These are phyloP conservation scores for Pezicula radicicola DNA, from an alignment of 2,329 filamentous ascomycete genomes.

Conservation along the genomic window DNA sequence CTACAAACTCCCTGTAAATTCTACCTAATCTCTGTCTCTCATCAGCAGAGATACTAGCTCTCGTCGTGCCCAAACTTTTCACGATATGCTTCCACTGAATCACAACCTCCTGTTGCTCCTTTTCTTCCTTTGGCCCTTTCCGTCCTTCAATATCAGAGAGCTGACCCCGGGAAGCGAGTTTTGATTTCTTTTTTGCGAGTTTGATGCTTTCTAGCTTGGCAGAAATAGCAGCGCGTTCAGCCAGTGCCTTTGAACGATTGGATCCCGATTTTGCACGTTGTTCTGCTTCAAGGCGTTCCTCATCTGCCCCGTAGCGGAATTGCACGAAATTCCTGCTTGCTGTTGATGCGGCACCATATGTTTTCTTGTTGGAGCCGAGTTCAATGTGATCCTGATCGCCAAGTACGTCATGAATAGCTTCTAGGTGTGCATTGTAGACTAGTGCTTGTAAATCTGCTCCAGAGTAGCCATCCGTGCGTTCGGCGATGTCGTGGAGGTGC, in stretches of 20 bases:
- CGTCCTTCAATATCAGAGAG: slow-evolving; percentile 16
- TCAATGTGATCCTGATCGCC: slow-evolving; percentile 52
- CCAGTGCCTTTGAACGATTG: slow-evolving; percentile 54
- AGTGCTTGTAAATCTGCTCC: slow-evolving; percentile 94
- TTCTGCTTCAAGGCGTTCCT: slow-evolving; percentile 40
- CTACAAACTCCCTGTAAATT: slow-evolving; percentile 92
- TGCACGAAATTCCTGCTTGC: slow-evolving; percentile 64
- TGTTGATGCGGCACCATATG: slow-evolving; percentile 12
- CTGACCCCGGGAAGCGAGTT: slow-evolving; percentile 19
- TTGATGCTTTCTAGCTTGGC: slow-evolving; percentile 83
- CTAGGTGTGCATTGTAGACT: slow-evolving; percentile 92
- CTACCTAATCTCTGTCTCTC: slow-evolving; percentile 71
- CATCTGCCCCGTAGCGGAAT: slow-evolving; percentile 73
- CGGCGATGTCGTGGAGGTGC: slow-evolving; percentile 69
- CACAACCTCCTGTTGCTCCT: slow-evolving; percentile 63
- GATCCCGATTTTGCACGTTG: slow-evolving; percentile 38
- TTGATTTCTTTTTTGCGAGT: slow-evolving; percentile 50
- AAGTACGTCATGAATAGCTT: slow-evolving; percentile 93
- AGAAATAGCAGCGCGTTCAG: slow-evolving; percentile 74
- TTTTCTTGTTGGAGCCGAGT: slow-evolving; percentile 24
- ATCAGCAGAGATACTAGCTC: slow-evolving; percentile 77
- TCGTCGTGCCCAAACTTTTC: slow-evolving; percentile 71
- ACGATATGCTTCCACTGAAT: slow-evolving; percentile 83
- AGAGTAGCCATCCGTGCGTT: slow-evolving; percentile 82
- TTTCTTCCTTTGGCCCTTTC: slow-evolving; percentile 37